Percentiles rank a stretch among this genome's conserved stretches.
These are phyloP conservation scores for Aspergillus luchuensis DNA, from an alignment of 2,329 filamentous ascomycete genomes.

Conservation along the genomic window DNA sequence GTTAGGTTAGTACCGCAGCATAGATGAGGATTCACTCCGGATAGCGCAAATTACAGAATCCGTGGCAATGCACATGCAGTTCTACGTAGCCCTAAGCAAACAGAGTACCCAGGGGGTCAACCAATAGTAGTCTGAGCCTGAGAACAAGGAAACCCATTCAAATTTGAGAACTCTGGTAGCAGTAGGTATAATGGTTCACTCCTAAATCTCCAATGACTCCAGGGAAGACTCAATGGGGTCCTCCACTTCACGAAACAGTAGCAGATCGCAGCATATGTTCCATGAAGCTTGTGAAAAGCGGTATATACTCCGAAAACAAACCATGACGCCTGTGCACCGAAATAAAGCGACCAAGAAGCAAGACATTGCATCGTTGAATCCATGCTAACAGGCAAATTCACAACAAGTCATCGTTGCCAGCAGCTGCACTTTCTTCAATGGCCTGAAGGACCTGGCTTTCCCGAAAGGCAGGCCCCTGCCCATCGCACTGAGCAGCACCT, in stretches of 20 bases:
- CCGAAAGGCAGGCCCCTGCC: conserved; percentile 83
- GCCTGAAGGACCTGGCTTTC: conserved; percentile 72
- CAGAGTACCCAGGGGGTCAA: neutral
- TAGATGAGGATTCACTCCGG: too few relatives aligned
- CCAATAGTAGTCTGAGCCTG: neutral
- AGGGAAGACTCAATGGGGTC: neutral
- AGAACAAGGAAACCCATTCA: neutral
- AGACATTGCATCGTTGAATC: neutral
- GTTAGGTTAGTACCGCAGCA: too few relatives aligned
- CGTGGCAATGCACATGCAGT: too few relatives aligned
- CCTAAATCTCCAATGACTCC: conserved; percentile 9
- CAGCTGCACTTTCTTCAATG: conserved; percentile 76
- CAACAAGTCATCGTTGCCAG: conserved; percentile 76
- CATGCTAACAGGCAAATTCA: conserved; percentile 37
- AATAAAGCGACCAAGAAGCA: conserved; percentile 6
- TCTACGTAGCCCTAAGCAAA: too few relatives aligned
- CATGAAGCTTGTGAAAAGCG: neutral
- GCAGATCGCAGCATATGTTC: neutral
- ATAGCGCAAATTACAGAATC: too few relatives aligned
- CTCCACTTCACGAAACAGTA: neutral
- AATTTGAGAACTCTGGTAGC: neutral
- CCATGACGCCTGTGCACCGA: neutral
- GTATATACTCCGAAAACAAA: neutral
- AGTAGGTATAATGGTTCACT: neutral
- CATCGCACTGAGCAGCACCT: conserved; percentile 75